Percentiles rank a stretch among this genome's conserved stretches.
phyloP scores from a whole-genome alignment of 73 alveolate species.

The Uronychia binucleata region DNA sequence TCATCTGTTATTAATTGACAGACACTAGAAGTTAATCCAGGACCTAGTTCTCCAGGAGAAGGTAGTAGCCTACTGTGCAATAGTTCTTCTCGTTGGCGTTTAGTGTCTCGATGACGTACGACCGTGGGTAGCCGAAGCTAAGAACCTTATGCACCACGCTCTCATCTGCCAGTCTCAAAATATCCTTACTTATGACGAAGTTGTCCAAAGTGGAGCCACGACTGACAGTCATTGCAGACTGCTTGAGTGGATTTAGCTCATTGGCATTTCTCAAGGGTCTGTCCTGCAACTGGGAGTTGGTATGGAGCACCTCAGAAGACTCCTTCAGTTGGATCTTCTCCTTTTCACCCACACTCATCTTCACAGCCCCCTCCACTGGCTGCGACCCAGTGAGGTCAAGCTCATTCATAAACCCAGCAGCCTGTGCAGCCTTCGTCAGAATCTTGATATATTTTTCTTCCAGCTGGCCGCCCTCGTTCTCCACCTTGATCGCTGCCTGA shows the following conservation, averaged over 20 bases:
- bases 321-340: neutral
- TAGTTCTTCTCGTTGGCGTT: constrained; percentile 76
- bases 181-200: neutral
- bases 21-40: too few species aligned
- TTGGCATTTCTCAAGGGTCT: too few species aligned
- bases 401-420: neutral
- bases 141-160: constrained; percentile 56
- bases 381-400: neutral
- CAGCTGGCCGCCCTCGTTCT: neutral
- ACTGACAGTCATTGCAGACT: neutral
- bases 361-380: constrained; percentile 20
- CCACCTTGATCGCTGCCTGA: neutral
- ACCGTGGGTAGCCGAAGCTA: constrained; percentile 71
- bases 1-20: too few species aligned
- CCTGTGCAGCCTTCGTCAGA: neutral
- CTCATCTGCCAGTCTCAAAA: constrained; percentile 22
- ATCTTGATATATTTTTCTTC: neutral
- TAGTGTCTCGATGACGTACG: constrained; percentile 59
- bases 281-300: too few species aligned
- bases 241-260: neutral
- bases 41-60: too few species aligned
- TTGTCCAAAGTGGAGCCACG: neutral
- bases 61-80: constrained; percentile 69
- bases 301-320: neutral
- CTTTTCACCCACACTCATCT: constrained; percentile 66